These are phyloP conservation scores for Papiliotrema terrestris DNA, from an alignment of 1,284 basidiomycete genomes.

Conservation along the genomic window DNA sequence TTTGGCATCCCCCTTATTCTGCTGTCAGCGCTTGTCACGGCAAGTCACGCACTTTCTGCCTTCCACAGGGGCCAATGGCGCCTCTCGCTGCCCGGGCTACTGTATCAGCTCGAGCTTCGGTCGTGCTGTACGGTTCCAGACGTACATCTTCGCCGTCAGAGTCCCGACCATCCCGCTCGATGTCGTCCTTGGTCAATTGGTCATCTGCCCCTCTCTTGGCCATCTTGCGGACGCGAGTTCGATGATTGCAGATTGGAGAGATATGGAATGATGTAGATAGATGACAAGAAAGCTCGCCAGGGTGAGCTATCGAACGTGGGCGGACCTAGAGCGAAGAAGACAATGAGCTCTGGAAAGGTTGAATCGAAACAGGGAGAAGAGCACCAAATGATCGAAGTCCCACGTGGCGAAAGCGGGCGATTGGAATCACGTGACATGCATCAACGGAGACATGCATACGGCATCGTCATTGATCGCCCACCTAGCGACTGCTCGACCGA, in stretches of 20 bases:
- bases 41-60: slow-evolving; percentile 36
- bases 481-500: no score
- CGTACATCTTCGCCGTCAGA: slow-evolving; percentile 38
- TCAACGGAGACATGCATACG: background rate
- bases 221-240: slow-evolving; percentile 23
- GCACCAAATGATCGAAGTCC: background rate
- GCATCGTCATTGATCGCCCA: no score
- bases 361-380: background rate
- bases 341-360: no score
- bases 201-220: slow-evolving; percentile 70
- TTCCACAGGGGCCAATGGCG: slow-evolving; percentile 33
- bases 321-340: background rate
- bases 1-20: slow-evolving; percentile 51
- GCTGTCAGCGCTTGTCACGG: background rate
- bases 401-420: background rate
- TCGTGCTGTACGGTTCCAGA: slow-evolving; percentile 27
- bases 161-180: slow-evolving; percentile 34
- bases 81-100: slow-evolving; percentile 32
- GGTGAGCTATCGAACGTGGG: no score
- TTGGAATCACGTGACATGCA: background rate
- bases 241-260: background rate
- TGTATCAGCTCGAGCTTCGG: no score
- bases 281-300: background rate
- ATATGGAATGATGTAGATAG: background rate
- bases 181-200: slow-evolving; percentile 63